Evolutionary conservation across 805 yeast species (phyloP).

Genomic region (Candida gorgasii): DNA sequence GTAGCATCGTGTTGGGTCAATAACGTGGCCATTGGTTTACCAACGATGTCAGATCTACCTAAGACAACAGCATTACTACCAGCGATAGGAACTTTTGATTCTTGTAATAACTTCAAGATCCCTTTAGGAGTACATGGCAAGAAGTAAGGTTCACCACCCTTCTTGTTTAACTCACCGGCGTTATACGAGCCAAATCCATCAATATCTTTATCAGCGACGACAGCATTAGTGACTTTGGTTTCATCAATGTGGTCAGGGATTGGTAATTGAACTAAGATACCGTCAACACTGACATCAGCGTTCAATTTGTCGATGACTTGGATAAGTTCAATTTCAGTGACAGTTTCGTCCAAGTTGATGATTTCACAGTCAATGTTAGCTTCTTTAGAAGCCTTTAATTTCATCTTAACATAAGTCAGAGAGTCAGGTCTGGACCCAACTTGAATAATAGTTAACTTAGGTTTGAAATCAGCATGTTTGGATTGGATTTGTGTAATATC

Average conservation of each 20-base stretch:
- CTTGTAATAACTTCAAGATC: constrained; percentile 61
- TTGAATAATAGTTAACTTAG: constrained; percentile 70
- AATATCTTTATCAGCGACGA: constrained; percentile 68
- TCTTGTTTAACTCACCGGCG: constrained; percentile 75
- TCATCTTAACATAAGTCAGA: constrained; percentile 79
- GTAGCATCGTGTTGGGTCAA: constrained; percentile 72
- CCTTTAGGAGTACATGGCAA: constrained; percentile 88
- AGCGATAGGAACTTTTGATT: constrained; percentile 52
- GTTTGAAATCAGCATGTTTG: constrained; percentile 56
- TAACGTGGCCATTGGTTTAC: constrained; percentile 74
- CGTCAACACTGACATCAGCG: constrained; percentile 61
- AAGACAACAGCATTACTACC: constrained; percentile 81
- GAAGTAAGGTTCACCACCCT: constrained; percentile 68
- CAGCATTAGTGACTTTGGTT: constrained; percentile 65
- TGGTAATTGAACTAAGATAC: constrained; percentile 76
- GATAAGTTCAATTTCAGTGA: constrained; percentile 57
- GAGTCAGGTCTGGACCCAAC: constrained; percentile 80
- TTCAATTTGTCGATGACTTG: constrained; percentile 57
- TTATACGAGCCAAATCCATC: constrained; percentile 82
- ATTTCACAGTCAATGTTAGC: constrained; percentile 65
- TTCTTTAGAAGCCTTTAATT: constrained; percentile 72
- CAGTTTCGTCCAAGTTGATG: constrained; percentile 56
- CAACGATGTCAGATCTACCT: constrained; percentile 86
- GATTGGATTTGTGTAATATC: constrained; percentile 44
- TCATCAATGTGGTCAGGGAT: constrained; percentile 58